Base-by-base conservation (phyloP, 1,139 yeast genomes). In the Yamadazyma atlantica region DNA sequence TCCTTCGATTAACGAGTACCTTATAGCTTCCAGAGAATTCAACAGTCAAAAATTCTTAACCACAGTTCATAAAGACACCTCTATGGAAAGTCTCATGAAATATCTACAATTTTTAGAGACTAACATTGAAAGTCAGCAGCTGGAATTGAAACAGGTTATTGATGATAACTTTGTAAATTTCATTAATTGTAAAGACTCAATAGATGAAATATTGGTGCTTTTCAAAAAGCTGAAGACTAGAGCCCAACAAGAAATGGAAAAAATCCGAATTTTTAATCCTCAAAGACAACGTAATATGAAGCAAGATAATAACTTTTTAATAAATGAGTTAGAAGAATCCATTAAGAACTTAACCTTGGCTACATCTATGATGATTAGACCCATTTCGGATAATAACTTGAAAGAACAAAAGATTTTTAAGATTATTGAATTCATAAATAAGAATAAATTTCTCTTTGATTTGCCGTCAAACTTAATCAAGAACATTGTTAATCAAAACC, bases 91-190 rank as follows among this genome's bases (percentile, higher is more conserved):
- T 28, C 66, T 89, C 46, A 64, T 71, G 22, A 55, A 63, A 8
- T 78, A 88, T 2, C 67, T 88, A 40, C 72, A 67, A 27, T 70
- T 63, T 35, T 66, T 90, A 41, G 89, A 87, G 47, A 55, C 61
- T 21, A 77, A 80, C 21, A 79, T 90, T 24, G 73, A 78, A 14
- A 67, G 76, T 16, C 85, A 84, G 51, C 80, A 86, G n/a, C 69
- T 72, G 10, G 83, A 84, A 36, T 65, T 90, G 53, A 78, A 82
- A 46, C 62, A 64, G 12, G 74, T 85, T 24, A 85, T 90, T 6
- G 86, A 85, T 50, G 72, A 77, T 17, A 92, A 90, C 55, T 89
- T 81, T 54, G 76, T 80, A 39, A 73, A 78, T 49, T 88, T 89
- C 49, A 85, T 90, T 35, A 78, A 80, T 50, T 80, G 90, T 39